Base-by-base conservation (phyloP, 768 basidiomycete species). In the Lactarius indigo region DNA sequence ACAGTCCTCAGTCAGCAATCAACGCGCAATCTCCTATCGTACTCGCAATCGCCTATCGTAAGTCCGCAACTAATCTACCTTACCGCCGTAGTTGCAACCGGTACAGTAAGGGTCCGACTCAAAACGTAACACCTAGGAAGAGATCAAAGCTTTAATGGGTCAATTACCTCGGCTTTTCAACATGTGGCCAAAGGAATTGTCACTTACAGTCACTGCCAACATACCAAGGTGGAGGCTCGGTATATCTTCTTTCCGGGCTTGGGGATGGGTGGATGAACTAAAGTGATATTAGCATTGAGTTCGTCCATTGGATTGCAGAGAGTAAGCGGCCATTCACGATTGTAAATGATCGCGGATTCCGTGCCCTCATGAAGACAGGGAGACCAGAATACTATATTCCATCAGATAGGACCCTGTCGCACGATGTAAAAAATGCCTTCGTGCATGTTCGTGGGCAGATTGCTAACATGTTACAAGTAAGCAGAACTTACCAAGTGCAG, bases 381-480 rank as follows among this genome's bases (percentile, higher is more conserved):
- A 63, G 74, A 15, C 78, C 76, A 2, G 69, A 72, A 2, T 69
- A 75, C 37, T 74, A 78, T 54, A 44, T 81, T 55, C 78, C 78
- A 0, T 75, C 72, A 0, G 65, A 65, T 8, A 17, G 57, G 0
- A 79, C 75, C 1, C 73, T 81, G 2, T 74, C 74, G 0, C 68
- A 68, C 3, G 78, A 80, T 57, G 64, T 78, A 0, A 70, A 73
- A 26, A 35, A 66, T 1, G 68, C 77, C 0, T 81, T 79, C 63
- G 65, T 35, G 2, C 31, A 57, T 18, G 65, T 66, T 8, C 39
- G 67, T 0, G 41, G 69, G 15, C 52, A 68, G 2, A 70, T 81
- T 18, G 71, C 72, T 12, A 73, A 74, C 18, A 44, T 61, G 44
- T 20, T 61, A 6, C 39, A 61, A 18, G 60, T 61, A 4, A 15